Percentiles rank a stretch among this genome's conserved stretches.
Conservation (phyloP, 148 eudicot genomes). For the Beta vulgaris region DNA sequence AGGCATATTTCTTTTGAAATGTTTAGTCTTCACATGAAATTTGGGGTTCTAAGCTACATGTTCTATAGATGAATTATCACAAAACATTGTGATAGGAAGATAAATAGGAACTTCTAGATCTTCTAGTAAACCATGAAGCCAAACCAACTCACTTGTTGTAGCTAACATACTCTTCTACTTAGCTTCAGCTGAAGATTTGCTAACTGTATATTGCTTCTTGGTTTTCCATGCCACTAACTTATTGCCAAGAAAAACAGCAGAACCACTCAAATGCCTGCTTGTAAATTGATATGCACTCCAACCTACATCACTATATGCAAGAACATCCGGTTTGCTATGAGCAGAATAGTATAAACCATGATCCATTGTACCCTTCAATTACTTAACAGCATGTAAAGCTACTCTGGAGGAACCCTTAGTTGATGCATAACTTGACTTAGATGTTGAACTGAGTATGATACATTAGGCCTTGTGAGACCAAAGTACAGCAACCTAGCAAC, state of each 20-base stretch:
- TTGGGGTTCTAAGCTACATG: neutral
- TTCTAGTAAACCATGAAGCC: neutral
- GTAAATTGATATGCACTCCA: neutral
- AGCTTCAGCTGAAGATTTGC: neutral
- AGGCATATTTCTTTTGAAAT: constrained; percentile 6
- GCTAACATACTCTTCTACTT: neutral
- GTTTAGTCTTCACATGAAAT: neutral
- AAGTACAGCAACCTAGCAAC: neutral
- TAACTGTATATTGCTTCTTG: neutral
- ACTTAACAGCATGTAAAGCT: neutral
- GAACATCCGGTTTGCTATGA: neutral
- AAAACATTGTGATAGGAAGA: neutral
- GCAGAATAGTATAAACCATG: neutral
- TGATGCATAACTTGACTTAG: neutral
- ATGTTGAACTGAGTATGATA: constrained; percentile 6
- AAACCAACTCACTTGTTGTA: neutral
- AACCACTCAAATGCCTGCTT: neutral
- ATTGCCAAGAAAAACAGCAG: neutral
- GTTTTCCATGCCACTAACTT: neutral
- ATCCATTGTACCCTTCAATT: neutral
- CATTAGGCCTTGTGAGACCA: neutral
- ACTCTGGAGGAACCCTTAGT: neutral
- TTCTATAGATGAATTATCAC: neutral
- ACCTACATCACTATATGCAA: neutral
- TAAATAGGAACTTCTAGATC: neutral